Evolutionary conservation across 2,329 filamentous ascomycete species (phyloP), one percentile per base, ranked within the genome.

Genomic region (Fusarium pininemorale): DNA sequence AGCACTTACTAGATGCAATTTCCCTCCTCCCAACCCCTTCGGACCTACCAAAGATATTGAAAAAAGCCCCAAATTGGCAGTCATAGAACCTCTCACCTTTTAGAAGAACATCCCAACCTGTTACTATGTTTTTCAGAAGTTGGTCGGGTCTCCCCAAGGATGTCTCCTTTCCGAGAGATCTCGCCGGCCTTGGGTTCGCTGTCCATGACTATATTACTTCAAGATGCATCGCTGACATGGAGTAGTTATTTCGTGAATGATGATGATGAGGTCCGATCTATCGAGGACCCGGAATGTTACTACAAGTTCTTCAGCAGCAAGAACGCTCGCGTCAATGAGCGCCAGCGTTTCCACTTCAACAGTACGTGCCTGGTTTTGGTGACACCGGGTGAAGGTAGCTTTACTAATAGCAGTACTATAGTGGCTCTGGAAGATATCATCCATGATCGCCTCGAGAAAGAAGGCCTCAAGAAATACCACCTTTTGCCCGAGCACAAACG

Each of bases 231-330:
- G 32, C 63, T 62, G 16, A 70, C 10, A 26, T 26, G 11, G 35
- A 13, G 26, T 68, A 95, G 94, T 48, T 97, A 95, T 82, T 95
- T 94, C 80, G 83, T 97, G 83, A 95, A 94, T 75, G 87, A 91
- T 0, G 82, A 90, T 1, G 94, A 96, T 75, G 90, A 96, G 78
- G 89, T 98, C 70, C 91, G 93, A 54, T 91, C 87, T 69, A 91
- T 93, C 62, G 84, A 88, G 28, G 84, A 94, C 41, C 91, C 92
- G 0, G 87, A 92, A 35, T 85, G 88, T 73, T 92, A 91, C 79
- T 97, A 94, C 85, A 89, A 93, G 75, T 98, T 88, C 86, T 92
- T 90, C 80, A 82, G 93, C 60, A 92, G 89, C 80, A 91, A 90
- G 75, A 95, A 94, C 81, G 85, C 89, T n/a, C 91, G 94, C 42